phyloP scores from a whole-genome alignment of 1,284 basidiomycete genomes.

The Phenoliferia sp. region DNA sequence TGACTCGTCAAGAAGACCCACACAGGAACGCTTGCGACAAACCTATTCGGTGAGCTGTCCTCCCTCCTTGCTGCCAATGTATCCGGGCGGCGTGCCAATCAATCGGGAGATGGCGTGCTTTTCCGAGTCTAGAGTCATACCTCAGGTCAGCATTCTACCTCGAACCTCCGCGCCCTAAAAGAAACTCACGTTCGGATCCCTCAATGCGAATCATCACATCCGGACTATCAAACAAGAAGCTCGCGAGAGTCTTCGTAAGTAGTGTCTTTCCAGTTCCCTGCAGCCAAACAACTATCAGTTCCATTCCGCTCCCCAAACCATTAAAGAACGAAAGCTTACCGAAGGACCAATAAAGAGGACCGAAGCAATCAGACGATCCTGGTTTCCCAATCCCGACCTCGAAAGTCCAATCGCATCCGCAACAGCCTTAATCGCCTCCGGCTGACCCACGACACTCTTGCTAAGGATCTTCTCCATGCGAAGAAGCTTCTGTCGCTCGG shows the following conservation, averaged over 20 bases:
- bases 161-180: too few species aligned
- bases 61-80: conserved; percentile 89
- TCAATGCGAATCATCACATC: conserved; percentile 56
- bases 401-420: conserved; percentile 55
- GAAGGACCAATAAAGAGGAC: too few species aligned
- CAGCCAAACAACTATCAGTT: too few species aligned
- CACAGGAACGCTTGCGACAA: conserved; percentile 47
- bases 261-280: conserved; percentile 56
- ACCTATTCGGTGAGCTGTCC: conserved; percentile 55
- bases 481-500: conserved; percentile 47
- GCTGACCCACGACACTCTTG: conserved; percentile 52
- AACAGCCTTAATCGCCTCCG: conserved; percentile 54
- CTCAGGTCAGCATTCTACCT: too few species aligned
- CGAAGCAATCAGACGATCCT: conserved; percentile 51
- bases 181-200: conserved; percentile 48
- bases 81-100: conserved; percentile 58
- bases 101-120: conserved; percentile 51
- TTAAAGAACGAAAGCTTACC: too few species aligned
- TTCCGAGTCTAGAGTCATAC: too few species aligned
- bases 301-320: too few species aligned
- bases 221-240: conserved; percentile 52
- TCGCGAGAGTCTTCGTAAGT: conserved; percentile 45
- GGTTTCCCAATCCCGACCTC: conserved; percentile 53
- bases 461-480: conserved; percentile 48
- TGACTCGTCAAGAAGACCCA: conserved; percentile 45